These are phyloP conservation scores for Solanum lignicaule DNA, from an alignment of 257 asterid genomes.

Conservation along the genomic window DNA sequence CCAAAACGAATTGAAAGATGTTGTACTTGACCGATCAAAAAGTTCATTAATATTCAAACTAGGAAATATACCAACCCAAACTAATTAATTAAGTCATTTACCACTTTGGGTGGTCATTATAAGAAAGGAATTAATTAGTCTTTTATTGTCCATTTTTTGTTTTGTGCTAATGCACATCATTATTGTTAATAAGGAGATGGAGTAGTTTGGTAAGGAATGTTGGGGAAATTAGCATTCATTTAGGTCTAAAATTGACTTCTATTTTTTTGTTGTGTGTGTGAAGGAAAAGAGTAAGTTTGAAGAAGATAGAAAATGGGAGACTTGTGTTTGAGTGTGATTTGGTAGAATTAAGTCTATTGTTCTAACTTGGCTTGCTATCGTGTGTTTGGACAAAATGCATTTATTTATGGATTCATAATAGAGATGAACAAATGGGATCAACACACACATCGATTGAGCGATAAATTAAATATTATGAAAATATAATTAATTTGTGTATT, in stretches of 20 bases:
- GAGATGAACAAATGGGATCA: too few species aligned
- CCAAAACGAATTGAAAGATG: not conserved
- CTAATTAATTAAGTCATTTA: not conserved
- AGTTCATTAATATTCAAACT: not conserved
- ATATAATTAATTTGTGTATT: too few species aligned
- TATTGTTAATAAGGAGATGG: not conserved
- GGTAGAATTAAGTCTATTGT: not conserved
- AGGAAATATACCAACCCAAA: not conserved
- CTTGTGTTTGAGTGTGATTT: not conserved
- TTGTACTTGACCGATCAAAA: not conserved
- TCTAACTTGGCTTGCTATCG: not conserved
- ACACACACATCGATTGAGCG: too few species aligned
- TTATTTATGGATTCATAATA: not conserved
- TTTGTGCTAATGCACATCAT: not conserved
- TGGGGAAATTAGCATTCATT: constrained; percentile 7
- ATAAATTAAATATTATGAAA: too few species aligned
- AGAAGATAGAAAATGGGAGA: not conserved
- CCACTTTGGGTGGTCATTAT: not conserved
- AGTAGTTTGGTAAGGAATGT: not conserved
- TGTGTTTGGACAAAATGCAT: not conserved
- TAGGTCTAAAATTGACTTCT: not conserved
- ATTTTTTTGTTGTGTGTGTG: not conserved
- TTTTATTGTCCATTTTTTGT: not conserved
- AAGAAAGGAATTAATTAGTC: not conserved
- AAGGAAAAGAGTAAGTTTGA: not conserved